Conservation (phyloP, 2,329 filamentous ascomycete species). For the Phaeoacremonium minimum region DNA sequence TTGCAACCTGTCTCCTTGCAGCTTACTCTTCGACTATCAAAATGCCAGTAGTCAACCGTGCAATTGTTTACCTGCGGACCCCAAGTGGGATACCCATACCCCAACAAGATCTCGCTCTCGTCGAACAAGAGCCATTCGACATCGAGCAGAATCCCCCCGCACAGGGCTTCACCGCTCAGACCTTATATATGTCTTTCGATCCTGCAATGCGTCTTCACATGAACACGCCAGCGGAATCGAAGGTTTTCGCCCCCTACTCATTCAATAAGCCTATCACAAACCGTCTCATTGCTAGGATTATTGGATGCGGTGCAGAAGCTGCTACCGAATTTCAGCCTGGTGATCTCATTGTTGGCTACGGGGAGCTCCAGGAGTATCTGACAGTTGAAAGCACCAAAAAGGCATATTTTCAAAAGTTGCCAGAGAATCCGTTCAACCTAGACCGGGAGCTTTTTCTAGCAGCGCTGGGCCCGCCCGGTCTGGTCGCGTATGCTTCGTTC, state of each 20-base stretch:
- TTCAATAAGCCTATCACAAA: background rate
- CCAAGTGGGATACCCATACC: background rate
- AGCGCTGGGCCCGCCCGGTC: background rate
- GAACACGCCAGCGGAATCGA: background rate
- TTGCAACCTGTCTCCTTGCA: too few species aligned
- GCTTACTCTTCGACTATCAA: too few species aligned
- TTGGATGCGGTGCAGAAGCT: background rate
- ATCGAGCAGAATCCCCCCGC: background rate
- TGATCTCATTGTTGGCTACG: background rate
- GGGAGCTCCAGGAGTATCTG: background rate
- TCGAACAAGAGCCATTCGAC: background rate
- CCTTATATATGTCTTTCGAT: background rate
- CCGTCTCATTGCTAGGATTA: background rate
- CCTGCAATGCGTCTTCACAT: background rate
- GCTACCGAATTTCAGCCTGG: background rate
- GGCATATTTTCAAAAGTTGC: background rate
- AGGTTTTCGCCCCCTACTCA: background rate
- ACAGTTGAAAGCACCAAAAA: background rate
- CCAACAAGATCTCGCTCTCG: background rate
- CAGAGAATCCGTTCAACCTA: background rate
- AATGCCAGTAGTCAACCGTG: too few species aligned
- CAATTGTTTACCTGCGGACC: background rate
- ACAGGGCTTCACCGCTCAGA: background rate
- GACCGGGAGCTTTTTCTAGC: constrained; percentile 4
- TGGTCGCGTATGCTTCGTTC: background rate